phyloP scores from a whole-genome alignment of 2,329 filamentous ascomycete genomes.

The Fusarium pseudocircinatum region DNA sequence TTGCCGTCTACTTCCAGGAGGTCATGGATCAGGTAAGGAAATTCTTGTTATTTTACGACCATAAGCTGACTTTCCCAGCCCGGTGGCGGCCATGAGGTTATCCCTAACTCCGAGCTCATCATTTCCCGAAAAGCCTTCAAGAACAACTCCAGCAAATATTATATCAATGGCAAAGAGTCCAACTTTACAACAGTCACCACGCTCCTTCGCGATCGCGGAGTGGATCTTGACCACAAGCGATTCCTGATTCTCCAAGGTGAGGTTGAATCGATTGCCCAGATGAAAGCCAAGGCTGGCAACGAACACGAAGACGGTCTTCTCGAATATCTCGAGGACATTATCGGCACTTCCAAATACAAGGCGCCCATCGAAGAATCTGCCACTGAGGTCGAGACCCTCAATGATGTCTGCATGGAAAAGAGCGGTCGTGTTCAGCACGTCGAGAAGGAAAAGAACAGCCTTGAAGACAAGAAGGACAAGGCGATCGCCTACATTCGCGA shows the following conservation, averaged over 20 bases:
- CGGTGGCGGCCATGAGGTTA: slow-evolving; percentile 76
- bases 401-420: slow-evolving; percentile 95
- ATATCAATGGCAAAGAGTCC: slow-evolving; percentile 89
- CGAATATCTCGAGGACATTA: slow-evolving; percentile 98
- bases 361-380: slow-evolving; percentile 94
- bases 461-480: slow-evolving; percentile 97
- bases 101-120: slow-evolving; percentile 85
- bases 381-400: slow-evolving; percentile 87
- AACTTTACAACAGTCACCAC: slow-evolving; percentile 93
- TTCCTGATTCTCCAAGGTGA: slow-evolving; percentile 98
- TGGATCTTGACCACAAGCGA: slow-evolving; percentile 97
- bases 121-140: slow-evolving; percentile 95
- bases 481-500: slow-evolving; percentile 88
- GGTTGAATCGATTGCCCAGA: slow-evolving; percentile 98
- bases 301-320: slow-evolving; percentile 96
- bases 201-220: slow-evolving; percentile 84
- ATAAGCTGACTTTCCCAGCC: slow-evolving; percentile 60
- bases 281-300: slow-evolving; percentile 95
- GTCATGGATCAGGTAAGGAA: slow-evolving; percentile 80
- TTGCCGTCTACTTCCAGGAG: slow-evolving; percentile 96
- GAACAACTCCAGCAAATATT: slow-evolving; percentile 98
- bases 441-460: slow-evolving; percentile 91
- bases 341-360: slow-evolving; percentile 98
- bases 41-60: accelerated
- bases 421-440: slow-evolving; percentile 95